Conservation (phyloP, 1,284 basidiomycete genomes). For the Earliella scabrosa region DNA sequence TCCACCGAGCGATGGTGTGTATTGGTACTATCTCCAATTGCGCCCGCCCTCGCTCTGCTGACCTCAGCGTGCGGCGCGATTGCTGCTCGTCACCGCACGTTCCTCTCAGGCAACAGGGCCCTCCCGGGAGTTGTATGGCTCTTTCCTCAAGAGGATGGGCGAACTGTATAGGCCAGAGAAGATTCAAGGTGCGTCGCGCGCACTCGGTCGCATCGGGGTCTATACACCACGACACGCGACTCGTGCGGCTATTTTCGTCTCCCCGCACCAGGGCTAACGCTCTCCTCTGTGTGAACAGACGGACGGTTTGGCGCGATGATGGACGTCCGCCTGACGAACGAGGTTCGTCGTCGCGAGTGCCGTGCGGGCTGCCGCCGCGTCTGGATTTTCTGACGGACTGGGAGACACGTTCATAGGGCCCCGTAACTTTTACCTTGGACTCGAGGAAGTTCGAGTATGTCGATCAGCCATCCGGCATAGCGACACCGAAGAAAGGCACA, state of each 20-base stretch:
- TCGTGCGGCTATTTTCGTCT: constrained; percentile 14
- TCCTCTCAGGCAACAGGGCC: constrained; percentile 59
- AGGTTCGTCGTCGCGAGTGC: constrained; percentile 51
- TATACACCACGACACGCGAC: constrained; percentile 14
- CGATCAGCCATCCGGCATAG: constrained; percentile 25
- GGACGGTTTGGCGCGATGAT: constrained; percentile 96
- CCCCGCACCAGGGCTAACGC: constrained; percentile 7
- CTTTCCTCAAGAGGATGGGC: constrained; percentile 72
- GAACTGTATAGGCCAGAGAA: constrained; percentile 70
- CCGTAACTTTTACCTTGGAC: constrained; percentile 83
- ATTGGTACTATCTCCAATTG: constrained; percentile 4
- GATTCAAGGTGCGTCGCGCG: constrained; percentile 67
- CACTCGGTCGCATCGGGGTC: constrained; percentile 17
- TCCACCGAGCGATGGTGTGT: constrained; percentile 87
- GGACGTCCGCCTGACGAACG: constrained; percentile 84
- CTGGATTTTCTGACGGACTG: constrained; percentile 12
- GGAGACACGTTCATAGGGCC: constrained; percentile 57
- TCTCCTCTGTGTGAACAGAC: constrained; percentile 50
- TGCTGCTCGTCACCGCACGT: constrained; percentile 9
- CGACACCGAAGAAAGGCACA: constrained; percentile 19
- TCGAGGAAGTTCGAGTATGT: constrained; percentile 70
- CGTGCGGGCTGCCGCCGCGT: constrained; percentile 7
- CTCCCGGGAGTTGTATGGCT: constrained; percentile 73
- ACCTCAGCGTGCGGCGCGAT: constrained; percentile 3
- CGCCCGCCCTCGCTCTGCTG: constrained; percentile 9